phyloP scores from a whole-genome alignment of 2,329 filamentous ascomycete genomes.

The Penicillium sp. region DNA sequence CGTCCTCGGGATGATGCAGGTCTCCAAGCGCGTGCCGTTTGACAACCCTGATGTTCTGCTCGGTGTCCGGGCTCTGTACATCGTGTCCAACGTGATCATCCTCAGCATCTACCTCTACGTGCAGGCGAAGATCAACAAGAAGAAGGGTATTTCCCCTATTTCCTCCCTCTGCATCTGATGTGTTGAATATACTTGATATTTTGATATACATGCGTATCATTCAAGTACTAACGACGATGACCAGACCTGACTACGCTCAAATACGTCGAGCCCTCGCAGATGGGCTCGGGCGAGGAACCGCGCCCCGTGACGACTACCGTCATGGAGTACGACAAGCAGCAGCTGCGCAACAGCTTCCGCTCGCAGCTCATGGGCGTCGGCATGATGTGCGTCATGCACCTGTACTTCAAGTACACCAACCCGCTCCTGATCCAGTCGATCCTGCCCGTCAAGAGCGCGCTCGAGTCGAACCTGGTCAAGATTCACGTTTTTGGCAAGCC shows the following conservation, averaged over 20 bases:
- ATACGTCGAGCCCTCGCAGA: slow-evolving; percentile 92
- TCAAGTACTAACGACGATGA: no score
- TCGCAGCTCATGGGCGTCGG: slow-evolving; percentile 90
- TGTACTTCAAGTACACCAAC: slow-evolving; percentile 99
- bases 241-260: slow-evolving; percentile 96
- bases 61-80: slow-evolving; percentile 60
- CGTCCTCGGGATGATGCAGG: slow-evolving; percentile 97
- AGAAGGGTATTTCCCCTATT: slow-evolving; percentile 70
- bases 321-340: slow-evolving; percentile 86
- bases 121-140: slow-evolving; percentile 81
- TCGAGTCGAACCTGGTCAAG: slow-evolving; percentile 95
- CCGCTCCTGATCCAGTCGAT: slow-evolving; percentile 97
- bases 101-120: slow-evolving; percentile 79
- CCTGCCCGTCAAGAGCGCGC: slow-evolving; percentile 90
- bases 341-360: slow-evolving; percentile 82
- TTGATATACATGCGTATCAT: not conserved
- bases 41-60: slow-evolving; percentile 74
- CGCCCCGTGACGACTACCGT: slow-evolving; percentile 96
- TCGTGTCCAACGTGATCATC: slow-evolving; percentile 78
- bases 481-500: slow-evolving; percentile 87
- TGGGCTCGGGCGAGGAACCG: slow-evolving; percentile 90
- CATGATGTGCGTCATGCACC: slow-evolving; percentile 98
- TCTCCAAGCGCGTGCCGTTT: slow-evolving; percentile 91
- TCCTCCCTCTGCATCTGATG: not conserved
- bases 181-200: no score